Percentiles rank a stretch among this genome's conserved stretches.
Conservation (phyloP, 2,329 filamentous ascomycete species). For the Colletotrichum gloeosporioides region DNA sequence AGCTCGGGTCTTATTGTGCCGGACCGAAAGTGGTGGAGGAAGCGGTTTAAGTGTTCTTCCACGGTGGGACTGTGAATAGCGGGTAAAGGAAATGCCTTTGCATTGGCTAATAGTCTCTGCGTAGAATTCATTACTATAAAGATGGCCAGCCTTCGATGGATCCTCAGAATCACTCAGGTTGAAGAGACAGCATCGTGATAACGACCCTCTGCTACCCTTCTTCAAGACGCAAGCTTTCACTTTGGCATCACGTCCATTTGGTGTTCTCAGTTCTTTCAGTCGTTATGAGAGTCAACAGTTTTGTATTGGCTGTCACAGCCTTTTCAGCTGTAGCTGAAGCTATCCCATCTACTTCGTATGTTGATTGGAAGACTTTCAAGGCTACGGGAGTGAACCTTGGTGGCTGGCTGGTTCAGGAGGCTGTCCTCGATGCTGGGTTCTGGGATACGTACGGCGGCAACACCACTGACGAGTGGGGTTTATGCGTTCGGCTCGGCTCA, state of each 20-base stretch:
- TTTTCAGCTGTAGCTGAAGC: background rate
- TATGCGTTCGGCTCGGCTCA: background rate
- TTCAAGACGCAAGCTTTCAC: background rate
- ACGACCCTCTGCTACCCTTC: background rate
- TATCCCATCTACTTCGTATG: background rate
- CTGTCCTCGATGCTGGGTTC: background rate
- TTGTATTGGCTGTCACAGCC: background rate
- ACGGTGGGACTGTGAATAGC: background rate
- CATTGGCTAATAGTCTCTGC: background rate
- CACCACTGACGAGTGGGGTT: background rate
- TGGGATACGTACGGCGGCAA: background rate
- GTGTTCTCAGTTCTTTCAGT: background rate
- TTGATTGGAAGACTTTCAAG: background rate
- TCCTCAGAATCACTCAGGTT: background rate
- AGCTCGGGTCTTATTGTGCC: background rate
- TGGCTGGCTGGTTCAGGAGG: background rate
- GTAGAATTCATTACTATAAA: background rate
- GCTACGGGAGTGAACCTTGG: background rate
- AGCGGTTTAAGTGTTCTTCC: background rate
- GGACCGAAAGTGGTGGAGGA: background rate
- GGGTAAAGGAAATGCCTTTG: background rate
- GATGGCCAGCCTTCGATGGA: background rate
- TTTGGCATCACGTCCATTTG: background rate
- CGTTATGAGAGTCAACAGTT: background rate
- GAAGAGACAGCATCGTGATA: background rate